A percentile compares a stretch with the other conserved stretches of the same genome.
These are phyloP conservation scores for Umbelopsis isabellina DNA, from an alignment of 192 early-diverging fungal species.

Conservation along the genomic window DNA sequence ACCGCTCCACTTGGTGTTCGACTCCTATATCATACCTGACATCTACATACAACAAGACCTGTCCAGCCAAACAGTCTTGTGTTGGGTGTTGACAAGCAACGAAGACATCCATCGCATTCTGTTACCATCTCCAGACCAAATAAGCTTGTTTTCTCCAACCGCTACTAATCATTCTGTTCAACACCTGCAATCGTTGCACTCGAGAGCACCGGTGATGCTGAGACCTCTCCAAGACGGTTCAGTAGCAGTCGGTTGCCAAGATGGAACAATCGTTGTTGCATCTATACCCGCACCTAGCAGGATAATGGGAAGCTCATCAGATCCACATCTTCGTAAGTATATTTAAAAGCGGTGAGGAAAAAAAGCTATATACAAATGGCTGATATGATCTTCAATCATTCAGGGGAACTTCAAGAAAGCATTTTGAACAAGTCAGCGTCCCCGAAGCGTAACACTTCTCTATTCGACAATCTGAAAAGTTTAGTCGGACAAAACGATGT, in stretches of 20 bases:
- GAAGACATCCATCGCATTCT: conserved; percentile 9
- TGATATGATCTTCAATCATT: not conserved
- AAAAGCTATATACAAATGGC: not conserved
- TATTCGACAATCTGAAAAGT: conserved; percentile 5
- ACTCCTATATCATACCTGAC: not conserved
- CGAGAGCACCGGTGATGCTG: not conserved
- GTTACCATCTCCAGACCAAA: not conserved
- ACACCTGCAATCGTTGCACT: not conserved
- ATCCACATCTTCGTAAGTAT: conserved; percentile 19
- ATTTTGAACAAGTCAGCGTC: conserved; percentile 10
- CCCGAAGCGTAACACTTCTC: not conserved
- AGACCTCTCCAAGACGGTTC: not conserved
- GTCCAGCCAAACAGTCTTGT: not conserved
- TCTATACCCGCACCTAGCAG: not conserved
- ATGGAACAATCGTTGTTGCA: not conserved
- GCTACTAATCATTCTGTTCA: not conserved
- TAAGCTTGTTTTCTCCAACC: not conserved
- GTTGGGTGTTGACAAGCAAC: conserved; percentile 4
- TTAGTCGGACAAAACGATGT: conserved; percentile 8
- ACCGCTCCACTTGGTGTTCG: not conserved
- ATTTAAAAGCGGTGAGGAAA: not conserved
- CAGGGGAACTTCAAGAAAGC: not conserved
- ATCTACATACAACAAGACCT: conserved; percentile 1
- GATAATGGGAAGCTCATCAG: not conserved
- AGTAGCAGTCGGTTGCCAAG: not conserved